phyloP scores from a whole-genome alignment of 2,329 filamentous ascomycete genomes.

The Xylariaceae sp. region DNA sequence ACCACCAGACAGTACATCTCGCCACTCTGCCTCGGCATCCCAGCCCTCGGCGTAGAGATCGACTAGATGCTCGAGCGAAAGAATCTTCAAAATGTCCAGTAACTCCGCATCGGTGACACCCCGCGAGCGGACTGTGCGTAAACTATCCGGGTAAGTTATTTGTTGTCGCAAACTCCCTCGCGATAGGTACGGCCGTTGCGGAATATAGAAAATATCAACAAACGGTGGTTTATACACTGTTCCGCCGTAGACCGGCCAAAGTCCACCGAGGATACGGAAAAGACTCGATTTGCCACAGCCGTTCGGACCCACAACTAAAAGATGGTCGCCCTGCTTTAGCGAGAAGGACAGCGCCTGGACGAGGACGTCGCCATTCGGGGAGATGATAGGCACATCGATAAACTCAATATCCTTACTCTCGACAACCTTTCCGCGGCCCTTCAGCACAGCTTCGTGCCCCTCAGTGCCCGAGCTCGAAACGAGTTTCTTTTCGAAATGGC shows the following conservation, averaged over 20 bases:
- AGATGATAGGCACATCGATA: constrained; percentile 76
- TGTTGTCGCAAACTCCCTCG: constrained; percentile 91
- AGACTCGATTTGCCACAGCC: constrained; percentile 95
- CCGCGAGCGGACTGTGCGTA: constrained; percentile 82
- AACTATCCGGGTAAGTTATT: constrained; percentile 89
- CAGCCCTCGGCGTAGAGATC: constrained; percentile 73
- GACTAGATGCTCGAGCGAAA: constrained; percentile 81
- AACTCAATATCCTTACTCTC: constrained; percentile 58
- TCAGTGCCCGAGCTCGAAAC: constrained; percentile 83
- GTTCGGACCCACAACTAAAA: constrained; percentile 93
- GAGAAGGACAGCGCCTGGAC: constrained; percentile 82
- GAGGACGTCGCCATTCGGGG: constrained; percentile 91
- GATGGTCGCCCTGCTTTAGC: constrained; percentile 80
- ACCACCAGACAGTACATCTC: constrained; percentile 86
- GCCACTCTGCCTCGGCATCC: constrained; percentile 96
- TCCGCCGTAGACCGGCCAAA: constrained; percentile 97
- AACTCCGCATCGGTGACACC: constrained; percentile 80
- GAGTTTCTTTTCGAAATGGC: constrained; percentile 93
- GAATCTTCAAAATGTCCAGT: constrained; percentile 66
- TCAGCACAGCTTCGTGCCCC: constrained; percentile 77
- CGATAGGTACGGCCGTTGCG: constrained; percentile 89
- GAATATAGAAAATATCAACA: constrained; percentile 96
- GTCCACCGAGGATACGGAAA: constrained; percentile 90
- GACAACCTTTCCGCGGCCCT: constrained; percentile 73
- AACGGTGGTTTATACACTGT: constrained; percentile 88